Evolutionary conservation across 768 basidiomycete species (phyloP), one percentile per base, ranked within the genome.

Genomic region (Cyclocybe cylindracea): DNA sequence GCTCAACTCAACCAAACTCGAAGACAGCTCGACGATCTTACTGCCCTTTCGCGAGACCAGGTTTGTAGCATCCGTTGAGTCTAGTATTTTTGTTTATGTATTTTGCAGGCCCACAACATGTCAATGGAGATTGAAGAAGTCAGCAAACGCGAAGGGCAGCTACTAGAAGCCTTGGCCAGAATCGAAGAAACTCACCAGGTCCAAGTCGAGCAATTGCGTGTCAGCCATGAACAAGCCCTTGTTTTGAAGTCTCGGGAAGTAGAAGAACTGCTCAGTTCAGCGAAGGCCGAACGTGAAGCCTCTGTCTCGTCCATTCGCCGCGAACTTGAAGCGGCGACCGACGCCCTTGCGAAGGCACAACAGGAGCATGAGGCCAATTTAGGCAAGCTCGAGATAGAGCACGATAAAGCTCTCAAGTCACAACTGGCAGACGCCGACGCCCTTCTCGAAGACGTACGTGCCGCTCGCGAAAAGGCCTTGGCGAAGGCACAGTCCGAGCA

Each of bases 21-120:
- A 50, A 80, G 89, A 38, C 88, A 92, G 64, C 83, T 92, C 44
- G 91, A 95, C 50, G 90, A 89, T 46, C 75, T 98, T 14, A 85
- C 81, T 6, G 81, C 86, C 6, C 78, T 95, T 39, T 91, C 91
- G 10, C 79, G 89, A 49, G 88, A 96, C 62, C 94, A 95, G 80
- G 92, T 92, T 60, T 44, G 71, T 65, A 49, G 40, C 43, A n/a
- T 46, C 29, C 14, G 43, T 39, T 29, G n/a, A 34, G 40, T 29
- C 16, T 34, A 39, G 10, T 40, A 11, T 38, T 24, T 33, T 11
- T 31, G 41, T 46, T 57, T 8, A 60, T n/a, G 5, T 24, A 34
- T 7, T 51, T 43, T 51, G 13, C 53, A 94, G 91, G 78, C 89
- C 9, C 65, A 86, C 46, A 96, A 96, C 63, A 91, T 96, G 86